Base-by-base conservation (phyloP, 441 rosid species). In the Arabidopsis hybrid region DNA sequence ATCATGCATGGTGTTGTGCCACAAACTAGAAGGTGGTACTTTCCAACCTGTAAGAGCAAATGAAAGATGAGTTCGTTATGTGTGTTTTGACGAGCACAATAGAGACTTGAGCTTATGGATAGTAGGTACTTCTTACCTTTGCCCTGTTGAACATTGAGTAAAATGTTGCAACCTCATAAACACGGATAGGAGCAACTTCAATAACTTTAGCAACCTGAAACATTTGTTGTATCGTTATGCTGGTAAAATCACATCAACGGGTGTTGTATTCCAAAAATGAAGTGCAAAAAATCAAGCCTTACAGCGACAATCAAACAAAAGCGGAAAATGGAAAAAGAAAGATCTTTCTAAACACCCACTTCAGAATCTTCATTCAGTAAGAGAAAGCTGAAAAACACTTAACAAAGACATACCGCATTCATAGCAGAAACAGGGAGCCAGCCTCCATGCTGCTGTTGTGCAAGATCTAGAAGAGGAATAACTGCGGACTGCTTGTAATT, bases 1-100 rank as follows among this genome's bases (percentile, higher is more conserved):
- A 96, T 84, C 99, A 93, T 96, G 79, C 98, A 96, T 78, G 99
- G 99, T 69, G 99, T 91, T 50, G 99, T 96, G 74, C 99, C 98
- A 80, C 99, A 96, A 80, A 96, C 98, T 84, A 96, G 79, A 8
- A 96, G 83, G 79, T 96, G 99, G 83, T 96, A 96, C 84, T 90
- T 90, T 72, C 99, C 98, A 1, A 96, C 98, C 99, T 96, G 74
- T 78, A 77, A 73, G 72, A 67, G 21, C 4, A 62, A 58, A 78
- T 42, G 69, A 42, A 43, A 67, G 45, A 35, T 60, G 76, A 65
- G 53, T 3, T 12, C 12, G 65, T 0, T 4, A 59, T 73, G 55
- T 51, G 58, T 75, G 71, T n/a, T 65, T 38, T 53, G 59, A 69
- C 16, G 46, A 32, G 77, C 16, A 67, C 11, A 39, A 35, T 36